These are phyloP conservation scores for Lupinus albus DNA, from an alignment of 306 rosid species.

Conservation along the genomic window DNA sequence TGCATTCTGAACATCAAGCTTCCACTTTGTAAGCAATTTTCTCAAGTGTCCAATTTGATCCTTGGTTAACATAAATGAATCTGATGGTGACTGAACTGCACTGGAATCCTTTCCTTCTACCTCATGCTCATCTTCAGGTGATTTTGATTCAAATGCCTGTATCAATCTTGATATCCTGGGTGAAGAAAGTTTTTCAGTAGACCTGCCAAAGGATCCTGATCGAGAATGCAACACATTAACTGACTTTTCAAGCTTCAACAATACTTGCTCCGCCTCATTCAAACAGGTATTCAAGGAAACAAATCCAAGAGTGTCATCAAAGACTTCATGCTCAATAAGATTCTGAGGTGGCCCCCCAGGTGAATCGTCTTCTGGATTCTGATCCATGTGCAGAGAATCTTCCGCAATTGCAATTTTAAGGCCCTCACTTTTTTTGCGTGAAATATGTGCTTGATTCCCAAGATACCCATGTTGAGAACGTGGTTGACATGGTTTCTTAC, in stretches of 20 bases:
- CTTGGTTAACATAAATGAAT: conserved; percentile 51
- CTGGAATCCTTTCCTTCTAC: conserved; percentile 43
- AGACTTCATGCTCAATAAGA: conserved; percentile 51
- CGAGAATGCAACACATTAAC: conserved; percentile 52
- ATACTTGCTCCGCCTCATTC: conserved; percentile 62
- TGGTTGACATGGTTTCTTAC: conserved; percentile 40
- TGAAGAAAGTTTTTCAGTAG: conserved; percentile 53
- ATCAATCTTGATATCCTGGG: conserved; percentile 79
- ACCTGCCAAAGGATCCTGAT: conserved; percentile 49
- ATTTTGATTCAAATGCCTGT: conserved; percentile 82
- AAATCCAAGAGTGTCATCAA: conserved; percentile 59
- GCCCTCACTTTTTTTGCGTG: conserved; percentile 43
- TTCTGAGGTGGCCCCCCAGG: conserved; percentile 37
- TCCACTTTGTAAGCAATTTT: conserved; percentile 59
- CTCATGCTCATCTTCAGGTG: conserved; percentile 62
- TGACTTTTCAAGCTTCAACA: conserved; percentile 69
- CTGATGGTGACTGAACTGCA: conserved; percentile 48
- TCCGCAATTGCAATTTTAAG: conserved; percentile 43
- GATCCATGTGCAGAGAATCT: conserved; percentile 41
- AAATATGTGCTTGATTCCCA: conserved; percentile 42
- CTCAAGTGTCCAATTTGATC: conserved; percentile 64
- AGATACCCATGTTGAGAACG: conserved; percentile 49
- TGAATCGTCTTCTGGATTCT: conserved; percentile 46
- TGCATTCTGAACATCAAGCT: conserved; percentile 58
- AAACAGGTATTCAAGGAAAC: conserved; percentile 50